Conservation (phyloP, 495 filamentous ascomycete species). For the Hypoxylon lienhwacheense region DNA sequence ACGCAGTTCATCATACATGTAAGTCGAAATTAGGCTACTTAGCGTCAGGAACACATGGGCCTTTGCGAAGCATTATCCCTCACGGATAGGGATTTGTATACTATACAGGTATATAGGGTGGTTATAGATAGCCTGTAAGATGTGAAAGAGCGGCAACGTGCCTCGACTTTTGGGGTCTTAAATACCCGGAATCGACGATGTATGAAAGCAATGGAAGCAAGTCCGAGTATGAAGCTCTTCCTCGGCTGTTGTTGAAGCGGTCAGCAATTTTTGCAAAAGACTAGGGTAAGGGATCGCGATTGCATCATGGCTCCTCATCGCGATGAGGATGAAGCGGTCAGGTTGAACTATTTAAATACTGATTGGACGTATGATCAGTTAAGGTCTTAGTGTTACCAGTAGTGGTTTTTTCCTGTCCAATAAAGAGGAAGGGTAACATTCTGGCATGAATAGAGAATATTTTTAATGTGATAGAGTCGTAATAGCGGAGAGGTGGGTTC, state of each 20-base stretch:
- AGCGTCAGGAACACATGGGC: slow-evolving; percentile 5
- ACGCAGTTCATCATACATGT: slow-evolving; percentile 1
- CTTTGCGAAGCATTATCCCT: slow-evolving; percentile 6
- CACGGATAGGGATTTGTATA: too few relatives aligned
- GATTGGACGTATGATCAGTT: slow-evolving; percentile 17
- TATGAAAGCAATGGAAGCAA: background rate
- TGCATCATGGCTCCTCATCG: slow-evolving; percentile 20
- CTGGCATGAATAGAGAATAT: background rate
- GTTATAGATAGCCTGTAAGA: slow-evolving; percentile 26
- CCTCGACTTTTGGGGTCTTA: slow-evolving; percentile 9
- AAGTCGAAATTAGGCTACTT: background rate
- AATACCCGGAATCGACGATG: slow-evolving; percentile 16
- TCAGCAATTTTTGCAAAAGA: slow-evolving; percentile 11
- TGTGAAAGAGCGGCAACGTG: slow-evolving; percentile 23
- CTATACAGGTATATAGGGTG: background rate
- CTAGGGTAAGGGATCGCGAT: slow-evolving; percentile 8
- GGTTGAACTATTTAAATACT: slow-evolving; percentile 5
- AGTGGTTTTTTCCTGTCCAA: slow-evolving; percentile 16
- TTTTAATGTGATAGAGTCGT: slow-evolving; percentile 23
- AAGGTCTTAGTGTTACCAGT: slow-evolving; percentile 9
- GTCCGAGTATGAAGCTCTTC: background rate
- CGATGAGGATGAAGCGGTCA: slow-evolving; percentile 23
- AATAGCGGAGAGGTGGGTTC: slow-evolving; percentile 20
- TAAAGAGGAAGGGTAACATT: slow-evolving; percentile 7
- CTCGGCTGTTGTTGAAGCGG: slow-evolving; percentile 14